Evolutionary conservation across 2,329 filamentous ascomycete species (phyloP), one percentile per base, ranked within the genome.

Genomic region (Esteya vermicola): DNA sequence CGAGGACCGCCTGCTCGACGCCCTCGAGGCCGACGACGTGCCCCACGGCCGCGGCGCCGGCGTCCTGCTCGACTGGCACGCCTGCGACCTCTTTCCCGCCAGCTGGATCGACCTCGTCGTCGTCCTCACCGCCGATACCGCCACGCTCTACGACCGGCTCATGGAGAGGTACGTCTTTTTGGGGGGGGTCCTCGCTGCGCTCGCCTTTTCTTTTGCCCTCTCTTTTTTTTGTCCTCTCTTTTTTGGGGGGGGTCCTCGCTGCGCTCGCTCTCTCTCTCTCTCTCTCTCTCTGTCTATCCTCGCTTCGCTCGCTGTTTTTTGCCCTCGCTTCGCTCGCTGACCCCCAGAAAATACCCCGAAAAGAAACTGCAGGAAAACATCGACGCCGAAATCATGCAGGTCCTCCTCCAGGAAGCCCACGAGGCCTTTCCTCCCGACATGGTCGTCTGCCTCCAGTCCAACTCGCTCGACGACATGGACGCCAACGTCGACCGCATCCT

Each of bases 351-450:
- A 46, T 95, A 95, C 58, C 70, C 75, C 45, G 84, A 91, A 54
- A 70, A 72, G 46, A 98, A 98, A 59, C 65, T 98, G 33, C 84
- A 96, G 58, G 91, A 96, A 59, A 98, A 98, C 55, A 66, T 98
- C 44, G 91, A 98, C 59, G 82, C 85, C 23, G 91, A 98, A 64
- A 96, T 98, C 55, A 96, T 98, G 79, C 82, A 94, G 54, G 85
- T 96, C 21, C 64, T 98, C 41, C 66, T 93, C 18, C 81, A 94
- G 50, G 91, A 98, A 64, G 91, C 91, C 25, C 69, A 78, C 44
- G 88, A 94, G 47, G 75, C 81, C 10, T 98, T 89, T 53, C 82
- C 85, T 40, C 75, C 82, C 58, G 77, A 91, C 54, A 84, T 93
- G 50, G 81, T 98, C 28, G 82, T 96, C 21, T 86, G 94, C 60